Evolutionary conservation across 495 filamentous ascomycete genomes (phyloP).

Genomic region (Neurospora africana): DNA sequence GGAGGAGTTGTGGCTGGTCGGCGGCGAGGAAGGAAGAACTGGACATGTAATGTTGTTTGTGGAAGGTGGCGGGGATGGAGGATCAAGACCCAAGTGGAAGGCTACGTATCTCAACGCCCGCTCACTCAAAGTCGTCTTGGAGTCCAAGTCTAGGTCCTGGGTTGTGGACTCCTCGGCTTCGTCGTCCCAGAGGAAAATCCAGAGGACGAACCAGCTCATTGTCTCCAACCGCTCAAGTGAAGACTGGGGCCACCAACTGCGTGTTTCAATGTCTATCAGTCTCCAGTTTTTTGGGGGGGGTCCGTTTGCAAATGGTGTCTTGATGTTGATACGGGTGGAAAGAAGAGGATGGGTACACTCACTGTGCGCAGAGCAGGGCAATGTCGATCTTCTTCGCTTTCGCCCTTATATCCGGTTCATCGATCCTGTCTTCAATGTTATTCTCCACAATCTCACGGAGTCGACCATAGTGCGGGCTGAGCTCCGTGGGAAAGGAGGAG

Average conservation of each 20-base stretch:
- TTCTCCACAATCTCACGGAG: slow-evolving; percentile 6
- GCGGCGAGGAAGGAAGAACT: not conserved
- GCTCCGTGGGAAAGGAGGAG: slow-evolving; percentile 6
- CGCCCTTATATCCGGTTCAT: not conserved
- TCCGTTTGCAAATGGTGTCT: too few relatives aligned
- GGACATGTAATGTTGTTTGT: too few relatives aligned
- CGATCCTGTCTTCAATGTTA: slow-evolving; percentile 11
- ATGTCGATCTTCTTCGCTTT: slow-evolving; percentile 9
- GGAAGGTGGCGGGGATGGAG: not conserved
- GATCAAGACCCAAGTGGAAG: slow-evolving; percentile 6
- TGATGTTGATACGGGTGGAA: too few relatives aligned
- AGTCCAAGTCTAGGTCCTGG: not conserved
- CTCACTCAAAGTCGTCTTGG: not conserved
- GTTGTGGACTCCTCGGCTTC: slow-evolving; percentile 10
- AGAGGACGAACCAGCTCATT: slow-evolving; percentile 19
- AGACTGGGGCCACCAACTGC: too few relatives aligned
- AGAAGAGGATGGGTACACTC: not conserved
- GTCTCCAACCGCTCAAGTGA: not conserved
- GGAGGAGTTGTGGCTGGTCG: not conserved
- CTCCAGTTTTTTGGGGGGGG: too few relatives aligned
- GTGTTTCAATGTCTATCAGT: too few relatives aligned
- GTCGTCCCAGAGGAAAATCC: slow-evolving; percentile 29
- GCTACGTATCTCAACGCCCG: slow-evolving; percentile 10
- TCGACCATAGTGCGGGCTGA: slow-evolving; percentile 10
- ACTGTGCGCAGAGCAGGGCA: slow-evolving; percentile 7